Percentiles rank a stretch among this genome's conserved stretches.
Conservation (phyloP, 176 grass and related monocot species). For the Oryza meyeriana region DNA sequence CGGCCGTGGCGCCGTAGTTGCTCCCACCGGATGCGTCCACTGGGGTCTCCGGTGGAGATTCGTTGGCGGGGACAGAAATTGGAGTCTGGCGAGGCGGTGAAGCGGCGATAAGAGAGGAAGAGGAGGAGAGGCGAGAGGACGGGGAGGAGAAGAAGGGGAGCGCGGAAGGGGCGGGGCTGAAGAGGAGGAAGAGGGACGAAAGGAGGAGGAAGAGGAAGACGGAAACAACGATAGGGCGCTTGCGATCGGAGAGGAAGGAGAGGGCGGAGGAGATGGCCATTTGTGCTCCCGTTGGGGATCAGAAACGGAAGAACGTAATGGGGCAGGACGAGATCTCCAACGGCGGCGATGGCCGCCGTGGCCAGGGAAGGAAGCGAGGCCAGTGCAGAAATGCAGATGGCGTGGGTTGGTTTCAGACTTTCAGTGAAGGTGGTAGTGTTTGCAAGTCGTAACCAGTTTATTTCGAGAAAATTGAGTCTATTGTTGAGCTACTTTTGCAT, state of each 20-base stretch:
- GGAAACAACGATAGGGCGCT: constrained; percentile 33
- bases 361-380: constrained; percentile 26
- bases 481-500: neutral
- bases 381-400: neutral
- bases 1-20: neutral
- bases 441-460: no score
- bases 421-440: neutral
- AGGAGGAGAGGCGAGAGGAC: constrained; percentile 4
- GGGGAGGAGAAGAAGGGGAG: constrained; percentile 33
- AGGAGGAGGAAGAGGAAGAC: constrained; percentile 44
- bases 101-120: neutral
- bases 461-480: no score
- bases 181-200: constrained; percentile 46
- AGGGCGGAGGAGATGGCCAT: constrained; percentile 51
- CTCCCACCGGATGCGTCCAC: neutral
- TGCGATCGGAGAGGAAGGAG: constrained; percentile 50
- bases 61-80: constrained; percentile 11
- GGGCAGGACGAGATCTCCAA: neutral
- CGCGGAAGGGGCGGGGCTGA: constrained; percentile 25
- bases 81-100: neutral
- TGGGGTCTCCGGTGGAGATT: neutral
- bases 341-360: constrained; percentile 8
- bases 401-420: neutral
- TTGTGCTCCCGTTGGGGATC: neutral
- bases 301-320: neutral